phyloP scores from a whole-genome alignment of 495 filamentous ascomycete species.

The Rostrohypoxylon terebratum region DNA sequence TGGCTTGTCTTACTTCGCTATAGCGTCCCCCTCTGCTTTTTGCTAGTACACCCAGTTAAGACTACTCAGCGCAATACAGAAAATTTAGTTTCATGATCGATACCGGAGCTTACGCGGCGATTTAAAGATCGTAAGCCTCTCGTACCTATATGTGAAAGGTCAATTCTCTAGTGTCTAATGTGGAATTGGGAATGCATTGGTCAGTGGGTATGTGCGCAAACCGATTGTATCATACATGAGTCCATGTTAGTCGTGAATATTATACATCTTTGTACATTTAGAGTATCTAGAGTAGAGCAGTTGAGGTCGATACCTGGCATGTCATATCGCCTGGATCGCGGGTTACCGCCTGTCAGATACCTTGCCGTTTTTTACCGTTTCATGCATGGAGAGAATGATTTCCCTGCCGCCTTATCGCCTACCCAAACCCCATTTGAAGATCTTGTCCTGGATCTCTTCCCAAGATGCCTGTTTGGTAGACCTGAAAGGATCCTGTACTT shows the following conservation, averaged over 20 bases:
- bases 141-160: neutral
- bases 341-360: neutral
- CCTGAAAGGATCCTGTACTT: slow-evolving; percentile 70
- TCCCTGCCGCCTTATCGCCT: slow-evolving; percentile 47
- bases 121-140: neutral
- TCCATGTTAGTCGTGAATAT: slow-evolving; percentile 26
- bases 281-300: slow-evolving; percentile 5
- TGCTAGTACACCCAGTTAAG: slow-evolving; percentile 16
- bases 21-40: slow-evolving; percentile 7
- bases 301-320: neutral
- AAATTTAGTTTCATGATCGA: neutral
- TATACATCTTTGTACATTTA: slow-evolving; percentile 31
- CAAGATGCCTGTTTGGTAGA: slow-evolving; percentile 72
- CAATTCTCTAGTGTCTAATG: neutral
- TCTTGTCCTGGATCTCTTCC: slow-evolving; percentile 88
- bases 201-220: slow-evolving; percentile 31
- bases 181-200: slow-evolving; percentile 10
- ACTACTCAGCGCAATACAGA: slow-evolving; percentile 21
- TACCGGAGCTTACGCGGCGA: slow-evolving; percentile 31
- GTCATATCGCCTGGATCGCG: slow-evolving; percentile 13
- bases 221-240: slow-evolving; percentile 28
- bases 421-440: slow-evolving; percentile 85
- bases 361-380: neutral
- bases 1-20: slow-evolving; percentile 14
- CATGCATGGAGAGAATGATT: neutral